phyloP scores from a whole-genome alignment of 2,329 filamentous ascomycete species.

The Cladosporium austrohemisphaericum region DNA sequence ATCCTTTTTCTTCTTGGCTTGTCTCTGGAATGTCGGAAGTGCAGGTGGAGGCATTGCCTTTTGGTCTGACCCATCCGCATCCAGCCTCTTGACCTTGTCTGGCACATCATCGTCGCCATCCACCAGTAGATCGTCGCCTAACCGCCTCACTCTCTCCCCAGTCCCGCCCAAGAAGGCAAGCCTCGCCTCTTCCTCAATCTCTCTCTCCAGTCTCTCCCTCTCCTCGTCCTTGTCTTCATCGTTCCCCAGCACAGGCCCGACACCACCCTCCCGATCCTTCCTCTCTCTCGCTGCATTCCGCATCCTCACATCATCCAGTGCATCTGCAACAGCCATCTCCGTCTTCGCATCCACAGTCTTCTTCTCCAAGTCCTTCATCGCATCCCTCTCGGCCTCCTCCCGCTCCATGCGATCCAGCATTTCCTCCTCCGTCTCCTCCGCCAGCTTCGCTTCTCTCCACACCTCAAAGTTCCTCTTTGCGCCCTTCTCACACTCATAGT shows the following conservation, averaged over 20 bases:
- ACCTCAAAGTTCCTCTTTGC: slow-evolving; percentile 92
- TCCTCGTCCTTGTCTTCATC: slow-evolving; percentile 55
- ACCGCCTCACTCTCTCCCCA: slow-evolving; percentile 50
- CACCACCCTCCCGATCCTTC: slow-evolving; percentile 59
- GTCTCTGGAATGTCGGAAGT: slow-evolving; percentile 67
- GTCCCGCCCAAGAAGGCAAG: slow-evolving; percentile 68
- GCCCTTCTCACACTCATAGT: slow-evolving; percentile 76
- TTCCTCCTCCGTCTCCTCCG: slow-evolving; percentile 81
- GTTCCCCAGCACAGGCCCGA: slow-evolving; percentile 56
- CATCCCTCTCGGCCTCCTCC: slow-evolving; percentile 77
- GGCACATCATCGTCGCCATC: slow-evolving; percentile 6
- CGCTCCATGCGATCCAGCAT: slow-evolving; percentile 76
- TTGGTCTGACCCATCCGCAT: slow-evolving; percentile 19
- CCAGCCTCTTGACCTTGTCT: slow-evolving; percentile 28
- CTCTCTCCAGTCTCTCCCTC: slow-evolving; percentile 64
- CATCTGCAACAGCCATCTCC: slow-evolving; percentile 96
- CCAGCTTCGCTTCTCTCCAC: slow-evolving; percentile 68
- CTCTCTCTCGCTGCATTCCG: slow-evolving; percentile 84
- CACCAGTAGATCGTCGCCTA: slow-evolving; percentile 44
- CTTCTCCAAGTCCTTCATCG: slow-evolving; percentile 91
- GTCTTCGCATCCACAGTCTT: slow-evolving; percentile 90
- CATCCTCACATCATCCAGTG: slow-evolving; percentile 88
- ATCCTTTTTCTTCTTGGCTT: slow-evolving; percentile 84
- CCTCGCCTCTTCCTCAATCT: slow-evolving; percentile 78
- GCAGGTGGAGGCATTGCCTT: slow-evolving; percentile 43